Evolutionary conservation across 2,329 filamentous ascomycete species (phyloP).

Genomic region (Colletotrichum acutatum): DNA sequence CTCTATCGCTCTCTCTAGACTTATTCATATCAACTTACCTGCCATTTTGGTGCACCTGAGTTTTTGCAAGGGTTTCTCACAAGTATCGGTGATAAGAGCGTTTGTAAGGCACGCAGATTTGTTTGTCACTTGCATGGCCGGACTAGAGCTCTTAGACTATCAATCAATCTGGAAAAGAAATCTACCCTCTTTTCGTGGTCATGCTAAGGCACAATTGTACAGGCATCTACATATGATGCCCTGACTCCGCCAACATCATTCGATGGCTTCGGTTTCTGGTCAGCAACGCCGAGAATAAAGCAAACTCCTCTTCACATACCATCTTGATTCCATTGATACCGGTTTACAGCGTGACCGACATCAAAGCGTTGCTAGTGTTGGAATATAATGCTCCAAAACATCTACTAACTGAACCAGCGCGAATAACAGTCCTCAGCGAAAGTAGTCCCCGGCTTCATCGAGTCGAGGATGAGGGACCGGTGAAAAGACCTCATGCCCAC

Average conservation of each 20-base stretch:
- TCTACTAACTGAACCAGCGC: neutral
- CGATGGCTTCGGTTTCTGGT: neutral
- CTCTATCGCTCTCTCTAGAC: too few species aligned
- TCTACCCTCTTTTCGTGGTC: neutral
- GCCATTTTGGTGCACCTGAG: too few species aligned
- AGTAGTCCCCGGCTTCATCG: neutral
- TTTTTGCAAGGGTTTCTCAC: neutral
- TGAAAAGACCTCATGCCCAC: neutral
- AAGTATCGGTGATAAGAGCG: neutral
- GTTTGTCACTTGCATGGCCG: neutral
- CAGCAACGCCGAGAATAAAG: neutral
- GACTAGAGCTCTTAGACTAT: neutral
- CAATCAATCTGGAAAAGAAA: neutral
- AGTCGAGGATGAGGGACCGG: neutral
- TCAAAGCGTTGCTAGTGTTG: neutral
- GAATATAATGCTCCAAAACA: neutral
- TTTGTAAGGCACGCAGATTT: neutral
- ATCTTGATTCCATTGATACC: neutral
- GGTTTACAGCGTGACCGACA: neutral
- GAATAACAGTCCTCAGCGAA: neutral
- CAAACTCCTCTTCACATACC: neutral
- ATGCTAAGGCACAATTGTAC: neutral
- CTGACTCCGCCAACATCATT: too few species aligned
- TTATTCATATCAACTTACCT: too few species aligned
- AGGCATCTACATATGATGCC: neutral